Evolutionary conservation across 2,329 filamentous ascomycete genomes (phyloP).

Genomic region (Cryphonectria carpinicola): DNA sequence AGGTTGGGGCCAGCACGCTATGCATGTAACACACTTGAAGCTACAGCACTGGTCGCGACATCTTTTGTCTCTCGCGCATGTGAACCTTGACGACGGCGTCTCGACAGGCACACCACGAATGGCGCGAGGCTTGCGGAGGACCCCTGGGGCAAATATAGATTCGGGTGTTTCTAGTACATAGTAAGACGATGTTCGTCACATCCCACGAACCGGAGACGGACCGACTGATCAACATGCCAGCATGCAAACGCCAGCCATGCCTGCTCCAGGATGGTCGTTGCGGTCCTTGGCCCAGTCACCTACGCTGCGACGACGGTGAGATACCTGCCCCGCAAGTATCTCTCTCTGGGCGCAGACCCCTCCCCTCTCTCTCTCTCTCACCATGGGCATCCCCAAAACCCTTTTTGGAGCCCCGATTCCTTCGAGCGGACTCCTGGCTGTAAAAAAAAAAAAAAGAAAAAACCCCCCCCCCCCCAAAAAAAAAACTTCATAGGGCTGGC

Average conservation of each 20-base stretch:
- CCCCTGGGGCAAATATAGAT: not conserved
- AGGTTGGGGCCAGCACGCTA: not conserved
- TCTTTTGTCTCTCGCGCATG: constrained; percentile 60
- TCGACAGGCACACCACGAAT: constrained; percentile 52
- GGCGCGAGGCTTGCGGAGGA: not conserved
- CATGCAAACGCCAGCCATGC: constrained; percentile 6
- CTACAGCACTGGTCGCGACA: not conserved
- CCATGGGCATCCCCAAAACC: not conserved
- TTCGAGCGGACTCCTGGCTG: not conserved
- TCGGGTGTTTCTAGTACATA: not conserved
- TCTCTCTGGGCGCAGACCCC: not conserved
- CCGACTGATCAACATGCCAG: constrained; percentile 10
- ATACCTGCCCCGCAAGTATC: constrained; percentile 7
- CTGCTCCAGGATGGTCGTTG: constrained; percentile 7
- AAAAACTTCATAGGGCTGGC: not conserved
- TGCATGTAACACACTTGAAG: not conserved
- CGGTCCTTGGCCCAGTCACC: not conserved
- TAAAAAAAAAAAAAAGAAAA: not conserved
- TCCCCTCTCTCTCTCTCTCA: not conserved
- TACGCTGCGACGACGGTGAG: not conserved
- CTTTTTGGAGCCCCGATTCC: not conserved
- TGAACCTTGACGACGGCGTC: constrained; percentile 68
- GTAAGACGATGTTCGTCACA: not conserved
- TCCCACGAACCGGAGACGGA: not conserved
- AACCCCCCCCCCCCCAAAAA: no score